phyloP scores from a whole-genome alignment of 2,329 filamentous ascomycete species.

The Cordyceps tenuipes region DNA sequence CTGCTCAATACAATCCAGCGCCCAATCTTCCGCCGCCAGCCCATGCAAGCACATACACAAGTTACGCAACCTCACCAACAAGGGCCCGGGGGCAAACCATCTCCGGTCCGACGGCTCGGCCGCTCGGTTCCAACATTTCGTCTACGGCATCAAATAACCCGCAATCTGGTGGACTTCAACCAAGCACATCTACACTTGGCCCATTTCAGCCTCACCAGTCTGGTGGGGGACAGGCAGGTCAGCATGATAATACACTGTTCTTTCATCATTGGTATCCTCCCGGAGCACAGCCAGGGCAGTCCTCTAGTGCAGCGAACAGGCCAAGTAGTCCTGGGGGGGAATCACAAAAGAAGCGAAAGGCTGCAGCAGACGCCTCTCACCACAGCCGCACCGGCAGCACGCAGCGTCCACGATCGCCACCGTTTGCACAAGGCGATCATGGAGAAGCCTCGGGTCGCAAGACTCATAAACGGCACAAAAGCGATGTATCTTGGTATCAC shows the following conservation, averaged over 20 bases:
- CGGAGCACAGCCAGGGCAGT: conserved; percentile 48
- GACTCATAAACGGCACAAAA: conserved; percentile 28
- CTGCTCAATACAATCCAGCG: conserved; percentile 29
- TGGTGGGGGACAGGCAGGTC: conserved; percentile 24
- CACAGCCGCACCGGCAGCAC: conserved; percentile 27
- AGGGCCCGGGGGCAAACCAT: conserved; percentile 43
- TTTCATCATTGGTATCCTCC: conserved; percentile 94
- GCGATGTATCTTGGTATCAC: conserved; percentile 29
- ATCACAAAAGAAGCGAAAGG: conserved; percentile 81
- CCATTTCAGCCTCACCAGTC: conserved; percentile 7
- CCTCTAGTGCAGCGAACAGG: conserved; percentile 46
- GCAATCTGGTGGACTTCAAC: conserved; percentile 30
- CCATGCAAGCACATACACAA: conserved; percentile 33
- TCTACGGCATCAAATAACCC: conserved; percentile 38
- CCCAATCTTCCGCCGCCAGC: conserved; percentile 22
- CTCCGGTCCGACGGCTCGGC: conserved; percentile 31
- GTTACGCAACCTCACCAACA: conserved; percentile 42
- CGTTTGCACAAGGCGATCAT: conserved; percentile 22
- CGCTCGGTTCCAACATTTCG: conserved; percentile 31
- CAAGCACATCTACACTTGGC: conserved; percentile 10
- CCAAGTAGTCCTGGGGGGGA: conserved; percentile 67
- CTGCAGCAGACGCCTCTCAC: conserved; percentile 28
- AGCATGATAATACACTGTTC: conserved; percentile 64
- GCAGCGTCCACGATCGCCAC: conserved; percentile 26
- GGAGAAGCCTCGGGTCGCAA: conserved; percentile 18